Evolutionary conservation across 2,329 filamentous ascomycete species (phyloP).

Genomic region (Dothistroma septosporum): DNA sequence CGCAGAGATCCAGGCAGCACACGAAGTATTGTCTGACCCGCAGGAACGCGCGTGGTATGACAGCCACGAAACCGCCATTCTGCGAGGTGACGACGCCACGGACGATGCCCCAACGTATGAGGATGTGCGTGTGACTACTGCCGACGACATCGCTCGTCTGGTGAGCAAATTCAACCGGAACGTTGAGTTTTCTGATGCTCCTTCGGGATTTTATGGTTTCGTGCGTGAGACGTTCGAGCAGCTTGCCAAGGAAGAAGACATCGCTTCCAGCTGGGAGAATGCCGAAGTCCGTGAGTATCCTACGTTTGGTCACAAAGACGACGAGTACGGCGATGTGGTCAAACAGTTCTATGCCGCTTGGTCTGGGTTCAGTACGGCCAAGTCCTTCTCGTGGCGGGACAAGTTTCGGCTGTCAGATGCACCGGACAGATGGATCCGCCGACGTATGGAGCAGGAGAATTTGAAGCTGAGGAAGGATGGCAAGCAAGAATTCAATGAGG

Average conservation of each 20-base stretch:
- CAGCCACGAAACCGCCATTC: slow-evolving; percentile 80
- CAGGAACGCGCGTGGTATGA: slow-evolving; percentile 98
- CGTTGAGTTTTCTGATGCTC: slow-evolving; percentile 74
- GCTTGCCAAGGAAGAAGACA: slow-evolving; percentile 73
- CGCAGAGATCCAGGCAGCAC: slow-evolving; percentile 86
- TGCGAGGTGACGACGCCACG: slow-evolving; percentile 59
- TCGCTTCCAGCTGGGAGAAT: slow-evolving; percentile 66
- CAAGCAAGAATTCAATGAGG: slow-evolving; percentile 85
- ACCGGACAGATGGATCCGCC: slow-evolving; percentile 75
- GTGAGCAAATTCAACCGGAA: slow-evolving; percentile 76
- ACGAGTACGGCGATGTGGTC: slow-evolving; percentile 71
- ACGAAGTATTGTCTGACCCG: slow-evolving; percentile 91
- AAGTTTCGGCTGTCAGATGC: slow-evolving; percentile 78
- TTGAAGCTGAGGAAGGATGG: slow-evolving; percentile 76
- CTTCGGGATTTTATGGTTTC: slow-evolving; percentile 79
- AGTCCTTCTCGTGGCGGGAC: slow-evolving; percentile 87
- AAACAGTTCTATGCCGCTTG: slow-evolving; percentile 77
- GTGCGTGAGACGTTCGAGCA: slow-evolving; percentile 73
- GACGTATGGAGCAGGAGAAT: slow-evolving; percentile 95
- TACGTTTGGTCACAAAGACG: slow-evolving; percentile 72
- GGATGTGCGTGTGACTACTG: slow-evolving; percentile 71
- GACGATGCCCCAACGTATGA: slow-evolving; percentile 58
- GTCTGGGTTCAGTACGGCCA: slow-evolving; percentile 76
- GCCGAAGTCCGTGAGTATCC: slow-evolving; percentile 65
- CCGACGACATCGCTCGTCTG: slow-evolving; percentile 71